Base-by-base conservation (phyloP, 2,329 filamentous ascomycete species). In the Xylaria polymorpha region DNA sequence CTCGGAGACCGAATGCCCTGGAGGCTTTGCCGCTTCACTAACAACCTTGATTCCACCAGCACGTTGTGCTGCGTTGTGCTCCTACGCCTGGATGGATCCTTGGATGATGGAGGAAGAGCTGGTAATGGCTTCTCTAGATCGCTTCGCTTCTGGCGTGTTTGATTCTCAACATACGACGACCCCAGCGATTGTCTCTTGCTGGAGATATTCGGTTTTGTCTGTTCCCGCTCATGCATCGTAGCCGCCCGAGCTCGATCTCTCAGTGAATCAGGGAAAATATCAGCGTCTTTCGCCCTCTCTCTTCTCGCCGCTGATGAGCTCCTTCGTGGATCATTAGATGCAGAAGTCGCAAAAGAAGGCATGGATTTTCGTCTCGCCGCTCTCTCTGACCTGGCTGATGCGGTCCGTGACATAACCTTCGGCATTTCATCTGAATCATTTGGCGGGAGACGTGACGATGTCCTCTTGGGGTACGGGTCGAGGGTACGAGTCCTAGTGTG, bases 311-410 rank as follows among this genome's bases (percentile, higher is more conserved):
- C 48, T 12, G 74, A 72, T 0, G 71, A 63, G 50, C 70, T 72
- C 20, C 51, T 68, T 35, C 59, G 58, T 46, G 57, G 50, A n/a
- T 68, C 68, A 8, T 44, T 41, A n/a, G 74, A 71, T 18, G 70
- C 65, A 29, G 69, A 61, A 15, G 55, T 12, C 5, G 72, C 10
- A 58, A 72, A 74, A 50, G 76, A 76, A 70, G 74, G 74, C 51
- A 77, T 65, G 2, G 77, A 79, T 46, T 70, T 74, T 18, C 75
- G 76, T 43, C 76, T 73, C 48, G 69, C 62, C 18, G 67, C 68
- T 61, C 70, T 72, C 56, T 68, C 69, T 43, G 50, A 68, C 57
- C 61, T 71, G 44, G 66, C 66, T 20, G 69, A 73, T 32, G 57
- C 64, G 4, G 60, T 60, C 39, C 63, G 59, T 12, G 46, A 60